phyloP scores from a whole-genome alignment of 805 yeast species.

The Pichia exigua region DNA sequence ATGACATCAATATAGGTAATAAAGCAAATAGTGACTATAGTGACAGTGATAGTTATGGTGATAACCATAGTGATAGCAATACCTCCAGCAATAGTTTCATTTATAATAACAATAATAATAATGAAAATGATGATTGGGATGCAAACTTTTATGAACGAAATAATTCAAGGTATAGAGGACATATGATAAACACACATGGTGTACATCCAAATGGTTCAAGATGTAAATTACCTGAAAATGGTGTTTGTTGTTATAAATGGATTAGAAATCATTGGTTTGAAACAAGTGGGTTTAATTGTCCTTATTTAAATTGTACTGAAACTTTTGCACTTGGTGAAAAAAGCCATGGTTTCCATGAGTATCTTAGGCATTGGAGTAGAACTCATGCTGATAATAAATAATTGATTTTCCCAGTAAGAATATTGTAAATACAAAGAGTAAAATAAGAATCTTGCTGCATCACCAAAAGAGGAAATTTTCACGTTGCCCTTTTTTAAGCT shows the following conservation, averaged over 20 bases:
- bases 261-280: conserved; percentile 9
- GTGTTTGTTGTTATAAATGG: conserved; percentile 9
- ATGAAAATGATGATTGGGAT: conserved; percentile 1
- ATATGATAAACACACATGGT: conserved; percentile 14
- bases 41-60: too few species aligned
- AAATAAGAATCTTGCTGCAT: too few species aligned
- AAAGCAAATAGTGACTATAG: too few species aligned
- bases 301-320: conserved; percentile 4
- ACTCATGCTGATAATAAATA: background rate
- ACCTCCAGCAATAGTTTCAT: too few species aligned
- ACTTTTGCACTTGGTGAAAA: conserved; percentile 11
- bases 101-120: too few species aligned
- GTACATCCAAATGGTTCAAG: conserved; percentile 10
- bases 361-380: conserved; percentile 10
- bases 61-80: too few species aligned
- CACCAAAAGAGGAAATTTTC: background rate
- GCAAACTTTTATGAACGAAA: conserved; percentile 11
- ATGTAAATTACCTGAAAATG: conserved; percentile 2
- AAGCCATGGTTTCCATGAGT: conserved; percentile 12
- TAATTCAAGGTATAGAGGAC: conserved; percentile 14
- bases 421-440: too few species aligned
- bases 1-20: too few species aligned
- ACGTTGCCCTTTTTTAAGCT: background rate
- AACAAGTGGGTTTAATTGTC: conserved; percentile 6
- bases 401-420: background rate